Evolutionary conservation across 1,284 basidiomycete species (phyloP).

Genomic region (Abortiporus biennis): DNA sequence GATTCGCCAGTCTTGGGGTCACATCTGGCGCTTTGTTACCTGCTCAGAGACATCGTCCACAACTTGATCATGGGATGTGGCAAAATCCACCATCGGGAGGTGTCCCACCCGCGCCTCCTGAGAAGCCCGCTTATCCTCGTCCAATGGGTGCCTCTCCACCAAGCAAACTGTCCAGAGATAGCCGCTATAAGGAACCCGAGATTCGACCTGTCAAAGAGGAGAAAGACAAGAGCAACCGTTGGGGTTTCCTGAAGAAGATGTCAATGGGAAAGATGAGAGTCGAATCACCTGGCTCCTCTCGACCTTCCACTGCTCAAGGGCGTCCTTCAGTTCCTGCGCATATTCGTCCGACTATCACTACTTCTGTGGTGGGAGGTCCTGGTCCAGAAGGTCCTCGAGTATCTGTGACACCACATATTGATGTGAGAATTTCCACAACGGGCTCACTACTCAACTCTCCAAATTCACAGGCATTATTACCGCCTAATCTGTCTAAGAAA

Average conservation of each 20-base stretch:
- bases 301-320: conserved; percentile 24
- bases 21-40: conserved; percentile 23
- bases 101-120: conserved; percentile 3
- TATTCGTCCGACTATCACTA: conserved; percentile 4
- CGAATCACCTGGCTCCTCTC: conserved; percentile 40
- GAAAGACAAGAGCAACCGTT: conserved; percentile 63
- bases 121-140: conserved; percentile 5
- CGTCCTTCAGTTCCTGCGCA: conserved; percentile 12
- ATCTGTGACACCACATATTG: conserved; percentile 46
- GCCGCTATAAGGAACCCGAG: conserved; percentile 8
- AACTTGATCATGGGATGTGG: conserved; percentile 25
- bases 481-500: conserved; percentile 25
- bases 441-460: conserved; percentile 37
- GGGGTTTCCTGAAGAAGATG: conserved; percentile 96
- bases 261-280: conserved; percentile 82
- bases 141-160: conserved; percentile 8
- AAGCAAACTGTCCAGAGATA: conserved; percentile 9
- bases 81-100: conserved; percentile 25
- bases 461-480: conserved; percentile 17
- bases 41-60: conserved; percentile 16
- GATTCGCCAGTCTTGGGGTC: conserved; percentile 66
- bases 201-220: conserved; percentile 26
- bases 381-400: neutral
- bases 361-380: too few species aligned
- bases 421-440: conserved; percentile 64